Evolutionary conservation across 805 yeast species (phyloP).

Genomic region (Komagataella populi): DNA sequence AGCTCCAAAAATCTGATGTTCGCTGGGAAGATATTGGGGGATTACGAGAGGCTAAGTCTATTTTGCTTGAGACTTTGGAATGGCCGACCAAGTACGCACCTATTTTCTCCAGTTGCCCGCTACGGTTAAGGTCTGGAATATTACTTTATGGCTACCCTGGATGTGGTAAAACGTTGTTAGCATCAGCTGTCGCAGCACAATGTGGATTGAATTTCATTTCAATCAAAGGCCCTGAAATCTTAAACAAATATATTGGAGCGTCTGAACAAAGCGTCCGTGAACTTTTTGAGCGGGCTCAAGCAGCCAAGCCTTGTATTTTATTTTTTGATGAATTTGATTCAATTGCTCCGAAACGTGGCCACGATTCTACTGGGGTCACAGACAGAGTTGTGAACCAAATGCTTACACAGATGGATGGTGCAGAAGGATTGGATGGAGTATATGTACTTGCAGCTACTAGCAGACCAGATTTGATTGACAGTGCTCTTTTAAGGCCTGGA

Average conservation of each 20-base stretch:
- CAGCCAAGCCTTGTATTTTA: constrained; percentile 86
- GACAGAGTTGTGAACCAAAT: constrained; percentile 95
- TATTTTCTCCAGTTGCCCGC: constrained; percentile 79
- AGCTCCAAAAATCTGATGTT: constrained; percentile 61
- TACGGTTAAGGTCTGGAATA: constrained; percentile 81
- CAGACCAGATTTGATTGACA: constrained; percentile 90
- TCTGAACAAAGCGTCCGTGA: constrained; percentile 93
- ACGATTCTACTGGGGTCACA: constrained; percentile 95
- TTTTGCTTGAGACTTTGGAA: constrained; percentile 77
- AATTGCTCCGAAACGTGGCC: constrained; percentile 96
- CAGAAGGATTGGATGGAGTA: constrained; percentile 94
- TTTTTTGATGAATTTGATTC: constrained; percentile 96
- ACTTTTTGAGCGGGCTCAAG: constrained; percentile 83
- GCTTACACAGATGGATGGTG: constrained; percentile 98
- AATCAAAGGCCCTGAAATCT: constrained; percentile 89
- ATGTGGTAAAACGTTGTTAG: constrained; percentile 88
- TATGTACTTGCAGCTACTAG: constrained; percentile 94
- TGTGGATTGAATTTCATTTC: constrained; percentile 90
- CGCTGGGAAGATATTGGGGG: constrained; percentile 92
- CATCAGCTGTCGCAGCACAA: constrained; percentile 87
- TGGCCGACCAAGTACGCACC: constrained; percentile 98
- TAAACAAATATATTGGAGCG: constrained; percentile 94
- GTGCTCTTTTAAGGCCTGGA: constrained; percentile 92
- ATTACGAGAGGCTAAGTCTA: constrained; percentile 55
- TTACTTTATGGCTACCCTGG: constrained; percentile 94